phyloP scores from a whole-genome alignment of 2,329 filamentous ascomycete species.

The Lachnellula hyalina region DNA sequence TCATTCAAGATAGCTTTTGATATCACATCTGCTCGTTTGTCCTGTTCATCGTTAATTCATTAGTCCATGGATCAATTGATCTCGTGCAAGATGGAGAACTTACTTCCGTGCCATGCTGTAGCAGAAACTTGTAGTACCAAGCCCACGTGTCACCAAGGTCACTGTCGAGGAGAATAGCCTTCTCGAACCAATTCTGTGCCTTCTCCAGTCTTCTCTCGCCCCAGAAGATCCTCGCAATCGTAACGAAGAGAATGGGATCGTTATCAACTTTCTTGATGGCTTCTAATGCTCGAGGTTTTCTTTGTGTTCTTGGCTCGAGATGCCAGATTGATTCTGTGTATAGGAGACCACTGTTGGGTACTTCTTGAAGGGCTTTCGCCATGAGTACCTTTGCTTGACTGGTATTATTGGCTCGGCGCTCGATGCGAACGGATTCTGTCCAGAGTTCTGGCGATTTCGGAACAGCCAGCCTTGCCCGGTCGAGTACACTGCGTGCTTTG shows the following conservation, averaged over 20 bases:
- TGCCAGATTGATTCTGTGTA: conserved; percentile 97
- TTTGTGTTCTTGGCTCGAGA: conserved; percentile 83
- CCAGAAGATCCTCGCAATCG: conserved; percentile 95
- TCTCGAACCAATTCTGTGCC: conserved; percentile 95
- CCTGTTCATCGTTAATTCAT: conserved; percentile 36
- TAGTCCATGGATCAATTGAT: conserved; percentile 5
- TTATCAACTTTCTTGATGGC: conserved; percentile 97
- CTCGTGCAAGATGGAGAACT: conserved; percentile 20
- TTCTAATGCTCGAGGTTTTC: conserved; percentile 84
- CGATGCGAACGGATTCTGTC: conserved; percentile 89
- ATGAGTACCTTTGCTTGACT: conserved; percentile 85
- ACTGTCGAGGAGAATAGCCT: conserved; percentile 80
- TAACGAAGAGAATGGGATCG: conserved; percentile 82
- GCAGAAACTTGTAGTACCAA: conserved; percentile 93
- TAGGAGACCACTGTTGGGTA: conserved; percentile 78
- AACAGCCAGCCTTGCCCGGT: conserved; percentile 81
- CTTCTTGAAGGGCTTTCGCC: conserved; percentile 88
- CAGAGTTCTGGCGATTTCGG: conserved; percentile 82
- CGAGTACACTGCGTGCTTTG: conserved; percentile 89
- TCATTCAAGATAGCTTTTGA: conserved; percentile 77
- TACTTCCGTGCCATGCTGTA: conserved; percentile 82
- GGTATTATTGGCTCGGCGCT: conserved; percentile 78
- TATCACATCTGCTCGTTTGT: conserved; percentile 83
- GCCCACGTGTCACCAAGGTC: conserved; percentile 93
- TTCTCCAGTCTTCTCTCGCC: conserved; percentile 87